Evolutionary conservation across 805 yeast species (phyloP).

Genomic region (Maudiozyma barnettii): DNA sequence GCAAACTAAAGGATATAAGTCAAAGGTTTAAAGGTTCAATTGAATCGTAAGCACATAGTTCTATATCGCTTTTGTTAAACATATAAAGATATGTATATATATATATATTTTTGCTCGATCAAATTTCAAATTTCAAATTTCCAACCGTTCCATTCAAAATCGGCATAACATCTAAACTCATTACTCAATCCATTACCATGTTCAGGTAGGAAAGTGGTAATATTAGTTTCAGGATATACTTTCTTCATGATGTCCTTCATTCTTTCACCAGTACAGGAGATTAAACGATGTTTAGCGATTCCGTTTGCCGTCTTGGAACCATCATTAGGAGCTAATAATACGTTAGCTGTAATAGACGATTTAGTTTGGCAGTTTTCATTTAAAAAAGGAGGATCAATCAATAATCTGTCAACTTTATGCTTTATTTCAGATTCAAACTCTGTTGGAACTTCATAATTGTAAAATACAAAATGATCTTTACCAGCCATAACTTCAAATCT

Average conservation of each 20-base stretch:
- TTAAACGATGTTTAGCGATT: slow-evolving; percentile 37
- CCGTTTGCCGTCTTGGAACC: slow-evolving; percentile 34
- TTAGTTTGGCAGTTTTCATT: slow-evolving; percentile 75
- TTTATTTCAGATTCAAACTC: slow-evolving; percentile 46
- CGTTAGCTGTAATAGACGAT: slow-evolving; percentile 53
- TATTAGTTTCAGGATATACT: slow-evolving; percentile 52
- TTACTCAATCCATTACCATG: slow-evolving; percentile 81
- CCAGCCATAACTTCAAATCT: slow-evolving; percentile 72
- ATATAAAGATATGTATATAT: background rate
- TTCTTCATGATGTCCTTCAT: slow-evolving; percentile 56
- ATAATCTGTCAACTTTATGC: slow-evolving; percentile 57
- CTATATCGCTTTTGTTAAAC: too few relatives aligned
- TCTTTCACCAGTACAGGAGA: slow-evolving; percentile 86
- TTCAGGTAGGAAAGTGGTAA: slow-evolving; percentile 65
- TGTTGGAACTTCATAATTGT: slow-evolving; percentile 67
- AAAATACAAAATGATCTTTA: slow-evolving; percentile 51
- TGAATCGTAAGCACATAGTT: too few relatives aligned
- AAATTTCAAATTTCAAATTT: slow-evolving; percentile 27
- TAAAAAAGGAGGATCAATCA: slow-evolving; percentile 85
- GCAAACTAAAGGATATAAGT: background rate
- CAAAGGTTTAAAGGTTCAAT: too few relatives aligned
- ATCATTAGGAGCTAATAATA: slow-evolving; percentile 38
- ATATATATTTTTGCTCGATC: background rate
- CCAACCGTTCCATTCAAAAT: slow-evolving; percentile 65
- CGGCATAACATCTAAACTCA: slow-evolving; percentile 80